Evolutionary conservation across 495 filamentous ascomycete species (phyloP).

Genomic region (Bryoglossum gracile): DNA sequence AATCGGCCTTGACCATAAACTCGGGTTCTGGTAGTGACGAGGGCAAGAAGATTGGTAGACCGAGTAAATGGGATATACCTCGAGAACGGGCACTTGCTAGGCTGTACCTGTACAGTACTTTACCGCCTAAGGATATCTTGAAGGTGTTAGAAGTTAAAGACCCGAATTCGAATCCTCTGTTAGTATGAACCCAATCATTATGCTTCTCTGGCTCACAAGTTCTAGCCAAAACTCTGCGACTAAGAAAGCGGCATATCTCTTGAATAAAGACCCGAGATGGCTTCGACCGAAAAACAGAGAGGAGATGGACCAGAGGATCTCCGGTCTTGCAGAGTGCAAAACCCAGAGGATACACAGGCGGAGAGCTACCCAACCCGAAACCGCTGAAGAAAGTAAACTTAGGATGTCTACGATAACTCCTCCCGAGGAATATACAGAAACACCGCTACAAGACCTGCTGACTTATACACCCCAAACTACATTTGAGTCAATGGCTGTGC

Average conservation of each 20-base stretch:
- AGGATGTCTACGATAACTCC: not conserved
- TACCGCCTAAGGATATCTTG: conserved; percentile 1
- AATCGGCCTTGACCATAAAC: not conserved
- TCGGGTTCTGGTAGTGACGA: not conserved
- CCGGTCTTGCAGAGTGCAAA: not conserved
- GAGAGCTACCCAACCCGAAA: not conserved
- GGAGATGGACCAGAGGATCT: conserved; percentile 6
- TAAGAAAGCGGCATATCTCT: not conserved
- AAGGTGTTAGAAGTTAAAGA: conserved; percentile 3
- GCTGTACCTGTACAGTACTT: conserved; percentile 5
- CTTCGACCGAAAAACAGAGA: conserved; percentile 9
- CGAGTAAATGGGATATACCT: not conserved
- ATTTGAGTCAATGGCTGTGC: no score
- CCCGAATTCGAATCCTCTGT: conserved; percentile 3
- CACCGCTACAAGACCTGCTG: conserved; percentile 3
- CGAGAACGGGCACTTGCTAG: not conserved
- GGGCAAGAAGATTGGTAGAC: not conserved
- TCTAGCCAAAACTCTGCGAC: not conserved
- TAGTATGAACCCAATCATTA: not conserved
- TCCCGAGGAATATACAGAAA: not conserved
- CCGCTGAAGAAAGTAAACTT: not conserved
- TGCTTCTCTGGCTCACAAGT: not conserved
- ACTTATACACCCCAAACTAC: not conserved
- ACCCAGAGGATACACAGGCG: not conserved
- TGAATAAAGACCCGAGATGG: conserved; percentile 7